Percentiles rank a stretch among this genome's conserved stretches.
Evolutionary conservation across 2,329 filamentous ascomycete species (phyloP).

Genomic region (Chrysoporthe puriensis): DNA sequence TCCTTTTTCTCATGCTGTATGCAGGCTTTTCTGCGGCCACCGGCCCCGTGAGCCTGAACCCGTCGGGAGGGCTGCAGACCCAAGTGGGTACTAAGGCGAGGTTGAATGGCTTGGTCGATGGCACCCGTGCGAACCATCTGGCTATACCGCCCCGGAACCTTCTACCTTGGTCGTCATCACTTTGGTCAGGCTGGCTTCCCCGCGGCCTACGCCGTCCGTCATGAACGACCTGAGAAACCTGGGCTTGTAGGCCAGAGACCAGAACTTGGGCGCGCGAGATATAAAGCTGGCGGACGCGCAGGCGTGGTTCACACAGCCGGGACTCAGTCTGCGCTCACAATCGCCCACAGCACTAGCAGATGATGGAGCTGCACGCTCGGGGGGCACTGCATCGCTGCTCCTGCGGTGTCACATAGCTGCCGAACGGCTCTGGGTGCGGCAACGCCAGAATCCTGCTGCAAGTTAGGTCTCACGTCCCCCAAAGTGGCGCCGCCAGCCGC

Average conservation of each 20-base stretch:
- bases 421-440: neutral
- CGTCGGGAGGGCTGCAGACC: neutral
- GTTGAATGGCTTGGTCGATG: neutral
- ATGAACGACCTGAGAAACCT: neutral
- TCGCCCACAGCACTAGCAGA: neutral
- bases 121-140: conserved; percentile 1
- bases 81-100: neutral
- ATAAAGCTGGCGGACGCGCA: conserved; percentile 1
- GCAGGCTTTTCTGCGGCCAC: no score
- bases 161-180: conserved; percentile 5
- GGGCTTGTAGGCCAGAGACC: neutral
- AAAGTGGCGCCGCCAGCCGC: conserved; percentile 10
- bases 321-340: neutral
- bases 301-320: neutral
- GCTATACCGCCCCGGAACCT: neutral
- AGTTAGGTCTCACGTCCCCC: conserved; percentile 10
- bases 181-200: conserved; percentile 6
- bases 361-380: neutral
- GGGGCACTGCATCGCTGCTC: neutral
- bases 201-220: neutral
- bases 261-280: neutral
- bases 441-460: conserved; percentile 10
- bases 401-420: neutral
- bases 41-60: neutral
- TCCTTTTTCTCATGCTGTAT: neutral